Evolutionary conservation across 257 asterid genomes (phyloP), one percentile per base, ranked within the genome.

Genomic region (Ligustrum vulgare): DNA sequence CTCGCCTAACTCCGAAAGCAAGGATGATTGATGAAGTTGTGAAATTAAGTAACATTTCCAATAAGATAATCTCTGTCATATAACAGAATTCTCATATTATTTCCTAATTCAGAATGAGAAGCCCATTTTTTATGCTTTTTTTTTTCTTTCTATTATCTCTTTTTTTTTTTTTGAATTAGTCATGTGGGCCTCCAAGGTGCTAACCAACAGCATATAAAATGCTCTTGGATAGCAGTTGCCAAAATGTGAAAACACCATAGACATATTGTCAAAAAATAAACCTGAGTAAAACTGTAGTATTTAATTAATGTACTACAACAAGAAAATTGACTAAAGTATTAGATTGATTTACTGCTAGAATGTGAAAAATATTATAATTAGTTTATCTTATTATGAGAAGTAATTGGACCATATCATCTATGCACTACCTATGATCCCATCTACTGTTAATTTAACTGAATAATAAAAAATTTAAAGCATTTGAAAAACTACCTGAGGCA

Each of bases 221-320:
- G 98, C 95, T 36, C 76, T 81, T 65, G 93, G 98, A 70, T 90
- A 92, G 69, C 92, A 87, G 34, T 25, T 77, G 25, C 87, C 80
- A 63, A 94, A 92, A 81, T 86, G 95, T 58, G 78, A 87, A 77
- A 94, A 92, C 49, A 92, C 97, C 85, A 89, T 90, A 62, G 91
- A 79, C 43, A 94, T 91, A 84, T 92, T 97, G 75, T 96, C 97
- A 36, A 94, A 86, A 87, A 90, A 94, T 43, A 97, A 94, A 85
- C 93, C 97, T 77, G 98, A 94, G 91, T 92, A 94, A 88, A 94
- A 92, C 98, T 94, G 95, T 89, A 89, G 70, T 13, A 49, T 49
- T 49, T 49, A 20, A 49, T 49, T 49, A 49, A 7, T 49, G 3
- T 49, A 12, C n/a, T 49, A 6, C 58, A 49, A 49, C 20, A 49